Evolutionary conservation across 2,329 filamentous ascomycete species (phyloP).

Genomic region (Chaetomium sp.): DNA sequence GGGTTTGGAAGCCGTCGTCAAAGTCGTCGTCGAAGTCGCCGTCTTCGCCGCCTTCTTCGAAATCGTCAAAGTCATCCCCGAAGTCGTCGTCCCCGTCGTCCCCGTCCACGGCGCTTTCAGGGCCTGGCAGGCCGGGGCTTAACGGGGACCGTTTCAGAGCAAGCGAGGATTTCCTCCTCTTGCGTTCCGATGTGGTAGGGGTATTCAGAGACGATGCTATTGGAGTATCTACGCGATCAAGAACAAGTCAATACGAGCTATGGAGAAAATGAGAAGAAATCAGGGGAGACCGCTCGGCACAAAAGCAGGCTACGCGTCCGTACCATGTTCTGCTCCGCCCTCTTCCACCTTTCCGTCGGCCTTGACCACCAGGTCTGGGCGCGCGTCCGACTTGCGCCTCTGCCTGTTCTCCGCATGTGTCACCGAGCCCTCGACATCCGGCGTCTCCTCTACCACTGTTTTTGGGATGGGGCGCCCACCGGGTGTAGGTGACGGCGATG

Average conservation of each 20-base stretch:
- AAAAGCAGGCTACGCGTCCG: constrained; percentile 40
- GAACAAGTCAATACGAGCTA: constrained; percentile 40
- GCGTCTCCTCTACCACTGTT: constrained; percentile 57
- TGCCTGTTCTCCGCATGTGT: constrained; percentile 49
- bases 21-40: constrained; percentile 71
- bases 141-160: constrained; percentile 31
- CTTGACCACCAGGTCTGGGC: constrained; percentile 55
- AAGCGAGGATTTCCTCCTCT: constrained; percentile 40
- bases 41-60: constrained; percentile 59
- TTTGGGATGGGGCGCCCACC: constrained; percentile 50
- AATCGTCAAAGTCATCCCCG: constrained; percentile 64
- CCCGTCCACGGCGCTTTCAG: constrained; percentile 31
- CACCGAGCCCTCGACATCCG: constrained; percentile 48
- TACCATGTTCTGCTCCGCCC: constrained; percentile 43
- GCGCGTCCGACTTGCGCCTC: constrained; percentile 54
- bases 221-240: constrained; percentile 43
- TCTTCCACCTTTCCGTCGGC: constrained; percentile 44
- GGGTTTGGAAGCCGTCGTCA: constrained; percentile 66
- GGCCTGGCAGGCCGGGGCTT: constrained; percentile 31
- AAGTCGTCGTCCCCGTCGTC: constrained; percentile 49
- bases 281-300: constrained; percentile 26
- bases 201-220: constrained; percentile 41
- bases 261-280: constrained; percentile 25
- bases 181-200: constrained; percentile 36
- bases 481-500: constrained; percentile 38